phyloP scores from a whole-genome alignment of 2,329 filamentous ascomycete species.

The Anthostomella pinea region DNA sequence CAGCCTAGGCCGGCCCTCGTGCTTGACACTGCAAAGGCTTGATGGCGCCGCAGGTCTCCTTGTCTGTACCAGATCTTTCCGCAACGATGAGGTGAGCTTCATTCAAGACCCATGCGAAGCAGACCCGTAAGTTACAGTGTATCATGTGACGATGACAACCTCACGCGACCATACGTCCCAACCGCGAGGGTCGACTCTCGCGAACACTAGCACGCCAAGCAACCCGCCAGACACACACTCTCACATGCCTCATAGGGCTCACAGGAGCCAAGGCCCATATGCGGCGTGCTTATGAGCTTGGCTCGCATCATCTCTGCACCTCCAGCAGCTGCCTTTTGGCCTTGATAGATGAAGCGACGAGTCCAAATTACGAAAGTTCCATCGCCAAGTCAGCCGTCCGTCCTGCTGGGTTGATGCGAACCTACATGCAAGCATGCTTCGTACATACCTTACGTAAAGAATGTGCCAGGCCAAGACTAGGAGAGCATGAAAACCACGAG shows the following conservation, averaged over 20 bases:
- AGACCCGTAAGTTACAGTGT: no score
- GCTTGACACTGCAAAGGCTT: neutral
- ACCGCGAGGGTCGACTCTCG: no score
- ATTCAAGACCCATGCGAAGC: neutral
- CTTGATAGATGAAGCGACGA: slow-evolving; percentile 16
- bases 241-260: neutral
- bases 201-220: no score
- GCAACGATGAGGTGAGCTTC: no score
- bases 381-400: slow-evolving; percentile 28
- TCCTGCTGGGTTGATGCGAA: slow-evolving; percentile 17
- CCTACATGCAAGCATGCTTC: slow-evolving; percentile 10
- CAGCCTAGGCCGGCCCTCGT: neutral
- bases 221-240: no score
- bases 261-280: slow-evolving; percentile 20
- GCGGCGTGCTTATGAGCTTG: slow-evolving; percentile 21
- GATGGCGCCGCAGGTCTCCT: no score
- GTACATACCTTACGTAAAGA: slow-evolving; percentile 14
- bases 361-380: slow-evolving; percentile 20
- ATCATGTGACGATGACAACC: no score
- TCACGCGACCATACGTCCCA: no score
- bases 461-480: slow-evolving; percentile 15
- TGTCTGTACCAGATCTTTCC: no score
- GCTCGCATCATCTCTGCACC: slow-evolving; percentile 20
- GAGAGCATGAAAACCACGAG: slow-evolving; percentile 7
- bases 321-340: slow-evolving; percentile 14